Conservation (phyloP, 176 grass and related monocot species). For the Thalia dealbata region DNA sequence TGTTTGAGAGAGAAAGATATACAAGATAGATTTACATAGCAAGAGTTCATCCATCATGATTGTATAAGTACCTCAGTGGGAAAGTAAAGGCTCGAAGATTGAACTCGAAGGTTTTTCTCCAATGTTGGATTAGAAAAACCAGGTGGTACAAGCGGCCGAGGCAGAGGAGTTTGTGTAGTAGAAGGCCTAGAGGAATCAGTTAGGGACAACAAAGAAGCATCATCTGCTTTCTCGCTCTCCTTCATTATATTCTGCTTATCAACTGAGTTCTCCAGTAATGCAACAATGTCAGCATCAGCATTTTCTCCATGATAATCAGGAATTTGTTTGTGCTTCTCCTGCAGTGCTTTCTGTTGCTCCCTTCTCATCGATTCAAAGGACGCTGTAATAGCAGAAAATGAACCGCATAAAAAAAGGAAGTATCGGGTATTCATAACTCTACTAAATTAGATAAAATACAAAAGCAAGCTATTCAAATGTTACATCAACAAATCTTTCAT, state of each 20-base stretch:
- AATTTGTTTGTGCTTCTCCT: constrained; percentile 54
- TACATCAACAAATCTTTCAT: neutral
- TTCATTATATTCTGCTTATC: constrained; percentile 26
- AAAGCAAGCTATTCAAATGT: neutral
- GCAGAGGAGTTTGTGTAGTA: constrained; percentile 23
- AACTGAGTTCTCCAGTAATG: constrained; percentile 41
- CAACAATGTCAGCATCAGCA: constrained; percentile 42
- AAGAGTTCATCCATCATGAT: neutral
- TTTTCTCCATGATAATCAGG: constrained; percentile 39
- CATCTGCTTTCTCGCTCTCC: neutral
- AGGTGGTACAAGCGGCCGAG: constrained; percentile 37
- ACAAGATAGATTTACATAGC: too few relatives aligned
- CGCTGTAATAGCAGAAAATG: constrained; percentile 38
- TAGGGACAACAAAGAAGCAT: constrained; percentile 29
- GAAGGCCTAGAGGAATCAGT: constrained; percentile 33
- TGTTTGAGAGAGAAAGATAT: too few relatives aligned
- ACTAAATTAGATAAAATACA: constrained; percentile 13
- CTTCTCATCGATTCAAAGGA: constrained; percentile 99
- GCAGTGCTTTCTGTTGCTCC: constrained; percentile 80
- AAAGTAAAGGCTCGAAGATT: constrained; percentile 22
- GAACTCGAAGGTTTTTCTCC: constrained; percentile 25
- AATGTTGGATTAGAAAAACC: constrained; percentile 29
- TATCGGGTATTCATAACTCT: neutral
- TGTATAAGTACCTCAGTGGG: constrained; percentile 29
- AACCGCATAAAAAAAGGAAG: neutral